Evolutionary conservation across 306 rosid genomes (phyloP).

Genomic region (Vigna reflexopilosa): DNA sequence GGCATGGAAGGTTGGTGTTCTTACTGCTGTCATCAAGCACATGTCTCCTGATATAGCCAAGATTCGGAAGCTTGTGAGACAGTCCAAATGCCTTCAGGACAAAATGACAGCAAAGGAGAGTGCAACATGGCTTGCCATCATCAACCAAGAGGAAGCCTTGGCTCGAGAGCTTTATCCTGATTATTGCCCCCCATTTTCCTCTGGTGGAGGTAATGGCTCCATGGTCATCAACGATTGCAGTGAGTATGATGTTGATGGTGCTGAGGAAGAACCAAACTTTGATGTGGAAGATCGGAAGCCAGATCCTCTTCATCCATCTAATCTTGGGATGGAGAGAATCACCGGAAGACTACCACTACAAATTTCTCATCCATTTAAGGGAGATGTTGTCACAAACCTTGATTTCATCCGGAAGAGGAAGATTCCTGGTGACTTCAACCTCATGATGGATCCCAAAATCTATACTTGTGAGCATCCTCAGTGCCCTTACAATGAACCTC

Average conservation of each 20-base stretch:
- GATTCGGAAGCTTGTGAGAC: conserved; percentile 89
- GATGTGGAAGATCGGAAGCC: conserved; percentile 75
- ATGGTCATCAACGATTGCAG: conserved; percentile 63
- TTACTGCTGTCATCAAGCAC: conserved; percentile 84
- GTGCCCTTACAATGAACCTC: conserved; percentile 64
- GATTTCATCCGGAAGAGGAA: conserved; percentile 74
- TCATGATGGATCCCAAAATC: conserved; percentile 55
- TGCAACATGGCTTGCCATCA: conserved; percentile 86
- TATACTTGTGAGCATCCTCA: conserved; percentile 68
- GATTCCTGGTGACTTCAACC: conserved; percentile 54
- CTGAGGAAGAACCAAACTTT: conserved; percentile 58
- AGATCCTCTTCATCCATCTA: conserved; percentile 52
- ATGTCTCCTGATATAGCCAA: conserved; percentile 90
- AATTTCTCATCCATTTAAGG: conserved; percentile 58
- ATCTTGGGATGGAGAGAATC: conserved; percentile 61
- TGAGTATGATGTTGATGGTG: conserved; percentile 86
- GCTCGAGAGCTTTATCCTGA: conserved; percentile 75
- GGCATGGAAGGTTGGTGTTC: conserved; percentile 91
- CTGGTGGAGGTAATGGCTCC: conserved; percentile 65
- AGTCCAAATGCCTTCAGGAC: conserved; percentile 87
- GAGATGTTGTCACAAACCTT: conserved; percentile 59
- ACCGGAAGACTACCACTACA: conserved; percentile 55
- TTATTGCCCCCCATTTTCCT: conserved; percentile 59
- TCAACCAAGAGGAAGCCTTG: conserved; percentile 80
- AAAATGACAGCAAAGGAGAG: conserved; percentile 96